Percentiles rank a stretch among this genome's conserved stretches.
Evolutionary conservation across 495 filamentous ascomycete genomes (phyloP).

Genomic region (Aspergillus leporis): DNA sequence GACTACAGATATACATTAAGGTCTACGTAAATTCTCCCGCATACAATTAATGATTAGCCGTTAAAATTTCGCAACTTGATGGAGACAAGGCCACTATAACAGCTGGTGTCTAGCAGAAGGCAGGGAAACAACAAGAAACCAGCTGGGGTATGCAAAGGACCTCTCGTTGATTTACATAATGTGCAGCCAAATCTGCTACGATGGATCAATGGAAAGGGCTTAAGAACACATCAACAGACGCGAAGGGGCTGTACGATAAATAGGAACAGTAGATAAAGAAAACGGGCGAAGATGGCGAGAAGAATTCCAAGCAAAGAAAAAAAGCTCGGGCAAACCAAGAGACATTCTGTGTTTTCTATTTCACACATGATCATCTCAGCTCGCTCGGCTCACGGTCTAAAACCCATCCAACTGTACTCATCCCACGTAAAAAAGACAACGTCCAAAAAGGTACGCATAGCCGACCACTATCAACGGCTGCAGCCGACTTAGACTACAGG

Average conservation of each 20-base stretch:
- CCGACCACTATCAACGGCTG: constrained; percentile 29
- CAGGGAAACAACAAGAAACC: background rate
- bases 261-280: constrained; percentile 3
- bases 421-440: constrained; percentile 18
- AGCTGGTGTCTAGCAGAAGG: background rate
- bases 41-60: background rate
- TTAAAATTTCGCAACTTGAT: background rate
- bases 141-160: background rate
- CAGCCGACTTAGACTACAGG: constrained; percentile 36
- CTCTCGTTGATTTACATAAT: constrained; percentile 7
- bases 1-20: background rate
- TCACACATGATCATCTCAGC: constrained; percentile 8
- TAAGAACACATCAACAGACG: constrained; percentile 13
- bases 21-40: background rate
- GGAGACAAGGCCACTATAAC: background rate
- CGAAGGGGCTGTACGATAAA: constrained; percentile 1
- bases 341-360: constrained; percentile 2
- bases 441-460: constrained; percentile 32
- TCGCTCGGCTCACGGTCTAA: constrained; percentile 13
- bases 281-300: constrained; percentile 2
- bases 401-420: constrained; percentile 12
- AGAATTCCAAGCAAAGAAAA: constrained; percentile 2
- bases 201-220: constrained; percentile 9
- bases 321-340: constrained; percentile 4
- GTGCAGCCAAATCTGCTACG: constrained; percentile 15